Percentiles rank a stretch among this genome's conserved stretches.
phyloP scores from a whole-genome alignment of 2,329 filamentous ascomycete genomes.

The Chaetothyriales sp. region DNA sequence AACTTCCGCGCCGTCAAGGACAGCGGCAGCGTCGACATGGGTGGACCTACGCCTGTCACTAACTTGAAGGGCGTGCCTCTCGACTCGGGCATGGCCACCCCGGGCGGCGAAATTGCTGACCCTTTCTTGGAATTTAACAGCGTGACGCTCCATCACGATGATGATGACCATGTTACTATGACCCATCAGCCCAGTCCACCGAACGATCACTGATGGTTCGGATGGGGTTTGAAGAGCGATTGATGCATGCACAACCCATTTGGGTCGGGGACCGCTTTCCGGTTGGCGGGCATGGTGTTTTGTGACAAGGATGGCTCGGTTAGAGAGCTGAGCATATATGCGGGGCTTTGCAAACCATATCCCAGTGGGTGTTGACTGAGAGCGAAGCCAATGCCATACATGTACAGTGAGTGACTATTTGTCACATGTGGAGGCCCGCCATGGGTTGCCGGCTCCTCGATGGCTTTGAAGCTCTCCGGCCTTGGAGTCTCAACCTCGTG shows the following conservation, averaged over 20 bases:
- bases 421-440: background rate
- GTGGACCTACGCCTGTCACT: constrained; percentile 29
- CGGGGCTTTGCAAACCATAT: background rate
- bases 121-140: constrained; percentile 99
- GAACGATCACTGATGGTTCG: background rate
- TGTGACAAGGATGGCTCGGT: background rate
- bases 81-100: constrained; percentile 72
- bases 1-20: constrained; percentile 99
- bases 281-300: background rate
- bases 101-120: constrained; percentile 65
- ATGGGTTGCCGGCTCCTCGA: background rate
- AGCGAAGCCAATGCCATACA: background rate
- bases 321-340: background rate
- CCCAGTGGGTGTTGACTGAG: background rate
- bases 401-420: background rate
- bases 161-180: constrained; percentile 44
- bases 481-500: background rate
- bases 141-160: constrained; percentile 91
- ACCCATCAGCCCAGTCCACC: background rate
- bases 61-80: constrained; percentile 63
- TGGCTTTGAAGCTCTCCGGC: background rate
- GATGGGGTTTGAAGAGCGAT: background rate
- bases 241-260: background rate
- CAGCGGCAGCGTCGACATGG: constrained; percentile 70
- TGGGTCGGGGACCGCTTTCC: background rate